Evolutionary conservation across 176 grass and related monocot genomes (phyloP), one percentile per base, ranked within the genome.

Genomic region (Aegilops longissima): DNA sequence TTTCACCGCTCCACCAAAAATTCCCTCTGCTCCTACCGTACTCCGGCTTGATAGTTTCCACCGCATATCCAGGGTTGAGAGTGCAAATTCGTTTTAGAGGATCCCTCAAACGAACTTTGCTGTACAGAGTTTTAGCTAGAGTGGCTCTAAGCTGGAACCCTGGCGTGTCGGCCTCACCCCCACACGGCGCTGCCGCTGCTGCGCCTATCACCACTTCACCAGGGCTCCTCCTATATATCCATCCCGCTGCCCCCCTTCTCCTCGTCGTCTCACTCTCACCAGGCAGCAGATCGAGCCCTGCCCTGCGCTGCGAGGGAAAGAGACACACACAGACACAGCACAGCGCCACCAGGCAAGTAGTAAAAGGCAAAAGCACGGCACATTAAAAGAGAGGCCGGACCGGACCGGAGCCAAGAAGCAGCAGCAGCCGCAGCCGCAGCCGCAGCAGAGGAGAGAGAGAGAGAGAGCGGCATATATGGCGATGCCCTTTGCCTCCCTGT

Each of bases 401-500:
- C 51, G 51, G 51, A 49, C 64, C 73, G 63, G 61, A 61, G 33
- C 6, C 18, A 51, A 52, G 66, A 8, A 12, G 36, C 69, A 12
- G 10, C 17, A 12, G 36, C 69, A 12, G 10, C 69, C n/a, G 68
- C 71, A 47, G 39, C 40, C 23, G 23, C 33, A 47, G 40, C 42
- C 12, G 23, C 72, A 75, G 42, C 72, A 77, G 82, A 85, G 81
- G 17, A 61, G 18, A 38, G 29, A 51, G 83, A 51, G 83, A 49
- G 38, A 62, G 83, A 17, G 14, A 72, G 76, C 62, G 58, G 76
- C 86, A 86, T 70, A 94, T 76, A 95, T 95, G 93, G 93, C 93
- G 88, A 95, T 92, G 84, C 90, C 86, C 34, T 92, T 86, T 92
- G 89, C 90, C 90, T 97, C 90, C 91, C 72, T 86, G 77, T 94